Evolutionary conservation across 371 early-diverging fungal genomes (phyloP), one percentile per base, ranked within the genome.

Genomic region (Mucor piriformis): DNA sequence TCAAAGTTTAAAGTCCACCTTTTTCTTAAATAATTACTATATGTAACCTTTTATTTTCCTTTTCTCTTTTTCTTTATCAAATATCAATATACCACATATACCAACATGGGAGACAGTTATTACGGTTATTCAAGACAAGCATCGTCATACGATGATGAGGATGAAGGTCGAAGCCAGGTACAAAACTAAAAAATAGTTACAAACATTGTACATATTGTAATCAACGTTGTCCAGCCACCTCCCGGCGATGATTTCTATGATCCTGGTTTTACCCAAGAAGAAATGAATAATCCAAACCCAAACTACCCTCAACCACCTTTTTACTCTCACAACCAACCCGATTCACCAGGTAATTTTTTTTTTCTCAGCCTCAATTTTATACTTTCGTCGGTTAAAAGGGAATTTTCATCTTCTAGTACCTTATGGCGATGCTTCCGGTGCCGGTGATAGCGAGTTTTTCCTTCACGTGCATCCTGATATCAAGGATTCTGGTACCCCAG

Each of bases 381-480:
- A 29, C 8, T 38, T 38, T 38, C 15, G n/a, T 38, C 56, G 47
- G 56, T 46, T 55, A 61, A 51, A 52, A 46, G 46, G 21, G 47
- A 43, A 54, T 12, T 24, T 8, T 46, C 23, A 21, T 20, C 11
- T 50, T 32, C 21, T n/a, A 68, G 69, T 68, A 0, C 64, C 69
- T 42, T 68, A 68, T 37, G 64, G 63, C 38, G 52, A 59, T 15
- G 50, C 18, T 8, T 12, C 27, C 7, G n/a, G n/a, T 32, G n/a
- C 24, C 12, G 47, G 35, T 8, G 58, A 61, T n/a, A 56, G 57
- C 16, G 55, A 59, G 32, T 61, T 67, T 29, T 63, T 52, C 32
- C 52, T 75, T 38, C 72, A 76, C 42, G 68, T 74, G 3, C 62
- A 76, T 32, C 73, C 77, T 18, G 46, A 55, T 2, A 33, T 71